Evolutionary conservation across 2,329 filamentous ascomycete genomes (phyloP), one percentile per base, ranked within the genome.

Genomic region (Conoideocrella luteorostrata): DNA sequence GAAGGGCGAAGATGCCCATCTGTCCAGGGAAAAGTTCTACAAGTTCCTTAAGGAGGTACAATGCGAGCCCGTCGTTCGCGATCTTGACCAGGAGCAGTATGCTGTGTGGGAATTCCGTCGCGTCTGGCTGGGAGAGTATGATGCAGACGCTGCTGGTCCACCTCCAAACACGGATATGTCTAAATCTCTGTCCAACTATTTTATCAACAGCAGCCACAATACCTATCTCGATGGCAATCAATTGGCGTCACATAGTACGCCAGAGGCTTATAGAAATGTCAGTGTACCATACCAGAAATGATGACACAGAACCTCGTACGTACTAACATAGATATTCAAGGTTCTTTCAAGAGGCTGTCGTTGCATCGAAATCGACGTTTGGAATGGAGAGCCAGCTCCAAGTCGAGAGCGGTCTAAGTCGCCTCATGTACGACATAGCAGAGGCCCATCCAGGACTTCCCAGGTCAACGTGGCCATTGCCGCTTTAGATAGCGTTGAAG

Each of bases 301-400:
- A 28, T 10, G 36, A 5, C n/a, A n/a, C n/a, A n/a, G n/a, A n/a
- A 17, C 29, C 45, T 11, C 13, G 5, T 4, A 29, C 17, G 11
- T 36, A 17, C 26, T 47, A 15, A 39, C 30, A 18, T 30, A 33
- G 13, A 22, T n/a, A 43, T 41, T 29, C 54, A 33, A 87, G 76
- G 84, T 86, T 11, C 78, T 96, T 11, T 71, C 78, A 28, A 76
- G 80, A 41, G 86, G 87, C 38, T 95, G 90, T 57, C 81, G 90
- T 48, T 96, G 89, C 57, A 88, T 96, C 37, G 90, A 96, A 62
- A 93, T 96, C 44, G 91, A 96, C 58, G 88, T 96, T 3, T 95
- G 90, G 86, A 87, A 96, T 62, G 87, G 88, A 11, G 69, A 77
- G 49, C 61, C 69, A 15, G 62, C 61, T 34, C 58, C 63, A 4